These are phyloP conservation scores for Ciborinia camelliae DNA, from an alignment of 2,329 filamentous ascomycete species.

Conservation along the genomic window DNA sequence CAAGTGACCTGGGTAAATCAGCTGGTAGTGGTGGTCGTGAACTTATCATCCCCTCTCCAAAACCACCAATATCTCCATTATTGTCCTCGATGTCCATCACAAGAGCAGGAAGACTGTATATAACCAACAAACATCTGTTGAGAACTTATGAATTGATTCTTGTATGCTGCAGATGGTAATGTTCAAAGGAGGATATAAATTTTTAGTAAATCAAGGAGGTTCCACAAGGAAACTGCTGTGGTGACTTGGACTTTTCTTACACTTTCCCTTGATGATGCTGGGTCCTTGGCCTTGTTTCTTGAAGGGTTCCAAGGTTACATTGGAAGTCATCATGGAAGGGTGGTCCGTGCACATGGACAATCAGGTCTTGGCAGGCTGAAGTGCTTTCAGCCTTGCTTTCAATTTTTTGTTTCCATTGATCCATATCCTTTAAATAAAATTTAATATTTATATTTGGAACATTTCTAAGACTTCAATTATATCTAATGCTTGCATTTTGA, in stretches of 20 bases:
- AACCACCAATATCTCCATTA: constrained; percentile 40
- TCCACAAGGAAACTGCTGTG: constrained; percentile 12
- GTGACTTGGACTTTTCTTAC: constrained; percentile 11
- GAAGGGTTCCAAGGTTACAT: constrained; percentile 1
- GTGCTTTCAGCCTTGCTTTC: constrained; percentile 9
- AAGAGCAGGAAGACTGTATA: constrained; percentile 35
- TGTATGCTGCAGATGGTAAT: neutral
- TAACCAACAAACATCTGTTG: constrained; percentile 30
- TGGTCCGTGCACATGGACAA: constrained; percentile 5
- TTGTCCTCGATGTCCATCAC: constrained; percentile 59
- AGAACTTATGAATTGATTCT: neutral
- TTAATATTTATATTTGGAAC: neutral
- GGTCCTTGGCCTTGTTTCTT: neutral
- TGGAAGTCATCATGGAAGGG: neutral
- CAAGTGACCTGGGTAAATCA: constrained; percentile 86
- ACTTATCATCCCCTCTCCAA: constrained; percentile 38
- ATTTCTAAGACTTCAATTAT: neutral
- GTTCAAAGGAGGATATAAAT: constrained; percentile 1
- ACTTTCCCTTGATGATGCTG: constrained; percentile 6
- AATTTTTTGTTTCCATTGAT: too few relatives aligned
- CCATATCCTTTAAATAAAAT: neutral
- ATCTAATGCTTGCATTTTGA: too few relatives aligned
- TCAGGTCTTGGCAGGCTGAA: neutral
- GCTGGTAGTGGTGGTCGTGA: constrained; percentile 60
- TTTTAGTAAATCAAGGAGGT: neutral